phyloP scores from a whole-genome alignment of 208 protist species.

The Leishmania arabica region DNA sequence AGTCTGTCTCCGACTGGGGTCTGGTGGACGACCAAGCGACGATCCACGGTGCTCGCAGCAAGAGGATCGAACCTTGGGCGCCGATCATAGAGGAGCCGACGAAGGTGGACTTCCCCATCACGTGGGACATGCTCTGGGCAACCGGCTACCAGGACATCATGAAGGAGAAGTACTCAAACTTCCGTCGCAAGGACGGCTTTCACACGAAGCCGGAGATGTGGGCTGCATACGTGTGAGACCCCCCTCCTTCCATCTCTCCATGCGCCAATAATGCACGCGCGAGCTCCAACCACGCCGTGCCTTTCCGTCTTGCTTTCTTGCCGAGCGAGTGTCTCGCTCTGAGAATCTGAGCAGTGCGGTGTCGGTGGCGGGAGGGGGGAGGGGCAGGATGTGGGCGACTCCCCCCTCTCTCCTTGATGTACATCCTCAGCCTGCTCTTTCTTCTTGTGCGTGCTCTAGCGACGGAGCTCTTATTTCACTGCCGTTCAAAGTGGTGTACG shows the following conservation, averaged over 20 bases:
- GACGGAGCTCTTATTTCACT: too few species aligned
- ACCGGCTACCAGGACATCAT: conserved; percentile 90
- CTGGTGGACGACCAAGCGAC: conserved; percentile 73
- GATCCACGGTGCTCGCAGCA: conserved; percentile 69
- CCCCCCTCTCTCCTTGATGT: not conserved
- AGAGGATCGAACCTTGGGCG: conserved; percentile 89
- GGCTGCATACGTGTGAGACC: conserved; percentile 76
- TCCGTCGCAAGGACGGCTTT: conserved; percentile 82
- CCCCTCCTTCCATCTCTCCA: not conserved
- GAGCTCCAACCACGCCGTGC: not conserved
- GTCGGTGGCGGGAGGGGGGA: not conserved
- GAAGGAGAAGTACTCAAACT: conserved; percentile 79
- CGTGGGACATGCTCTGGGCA: conserved; percentile 90
- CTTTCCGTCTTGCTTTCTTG: not conserved
- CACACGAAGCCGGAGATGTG: conserved; percentile 85
- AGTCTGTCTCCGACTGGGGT: conserved; percentile 82
- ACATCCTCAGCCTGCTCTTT: not conserved
- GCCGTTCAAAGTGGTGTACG: not conserved
- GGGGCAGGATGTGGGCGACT: not conserved
- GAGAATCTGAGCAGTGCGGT: not conserved
- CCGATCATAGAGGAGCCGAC: conserved; percentile 90
- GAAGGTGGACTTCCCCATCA: conserved; percentile 86
- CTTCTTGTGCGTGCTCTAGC: not conserved
- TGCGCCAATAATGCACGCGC: not conserved
- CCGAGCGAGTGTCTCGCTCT: not conserved